A percentile compares a stretch with the other conserved stretches of the same genome.
These are phyloP conservation scores for Pseudogymnoascus sp. DNA, from an alignment of 2,329 filamentous ascomycete species.

Conservation along the genomic window DNA sequence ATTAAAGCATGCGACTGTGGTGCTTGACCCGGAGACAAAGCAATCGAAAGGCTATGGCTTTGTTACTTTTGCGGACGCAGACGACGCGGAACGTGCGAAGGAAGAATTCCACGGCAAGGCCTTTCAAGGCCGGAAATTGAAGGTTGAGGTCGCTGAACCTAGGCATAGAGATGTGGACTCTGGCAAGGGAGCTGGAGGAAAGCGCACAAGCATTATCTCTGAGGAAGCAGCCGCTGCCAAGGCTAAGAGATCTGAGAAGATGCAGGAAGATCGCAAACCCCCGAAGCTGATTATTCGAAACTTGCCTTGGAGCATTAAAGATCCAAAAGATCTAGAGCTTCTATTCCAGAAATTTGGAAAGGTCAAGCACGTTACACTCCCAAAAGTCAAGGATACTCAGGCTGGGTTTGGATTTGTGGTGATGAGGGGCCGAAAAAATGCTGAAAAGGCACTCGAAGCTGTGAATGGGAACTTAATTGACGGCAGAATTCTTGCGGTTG, in stretches of 20 bases:
- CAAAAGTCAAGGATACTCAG: constrained; percentile 62
- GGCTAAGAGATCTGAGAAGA: constrained; percentile 51
- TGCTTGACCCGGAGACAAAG: constrained; percentile 78
- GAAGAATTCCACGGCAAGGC: constrained; percentile 71
- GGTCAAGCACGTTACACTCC: constrained; percentile 78
- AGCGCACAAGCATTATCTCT: constrained; percentile 28
- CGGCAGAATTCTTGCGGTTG: constrained; percentile 81
- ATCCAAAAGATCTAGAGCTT: constrained; percentile 66
- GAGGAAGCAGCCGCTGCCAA: constrained; percentile 38
- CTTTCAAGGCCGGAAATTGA: constrained; percentile 74
- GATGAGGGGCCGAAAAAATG: constrained; percentile 80
- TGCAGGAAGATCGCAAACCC: constrained; percentile 52
- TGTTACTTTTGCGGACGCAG: constrained; percentile 89
- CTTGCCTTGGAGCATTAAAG: constrained; percentile 91
- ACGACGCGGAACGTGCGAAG: constrained; percentile 77
- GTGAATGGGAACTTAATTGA: constrained; percentile 89
- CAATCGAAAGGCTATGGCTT: constrained; percentile 89
- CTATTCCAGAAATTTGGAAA: constrained; percentile 87
- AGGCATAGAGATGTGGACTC: constrained; percentile 62
- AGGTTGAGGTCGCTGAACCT: constrained; percentile 80
- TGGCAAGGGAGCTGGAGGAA: constrained; percentile 30
- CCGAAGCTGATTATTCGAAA: constrained; percentile 86
- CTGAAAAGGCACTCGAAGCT: constrained; percentile 75
- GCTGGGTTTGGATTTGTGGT: constrained; percentile 91
- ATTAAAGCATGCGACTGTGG: constrained; percentile 91